Base-by-base conservation (phyloP, 805 yeast genomes). In the Candida insectalens region DNA sequence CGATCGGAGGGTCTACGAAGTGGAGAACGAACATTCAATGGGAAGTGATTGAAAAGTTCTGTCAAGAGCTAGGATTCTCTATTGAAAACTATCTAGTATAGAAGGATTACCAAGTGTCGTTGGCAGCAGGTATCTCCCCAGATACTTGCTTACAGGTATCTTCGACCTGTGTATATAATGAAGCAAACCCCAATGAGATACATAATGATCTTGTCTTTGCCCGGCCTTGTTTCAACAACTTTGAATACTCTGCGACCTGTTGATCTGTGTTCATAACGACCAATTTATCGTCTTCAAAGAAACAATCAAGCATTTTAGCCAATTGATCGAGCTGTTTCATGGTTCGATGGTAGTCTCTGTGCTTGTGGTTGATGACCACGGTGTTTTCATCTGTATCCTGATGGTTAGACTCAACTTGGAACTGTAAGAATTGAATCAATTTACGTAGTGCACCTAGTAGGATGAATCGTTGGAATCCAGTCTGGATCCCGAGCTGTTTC, bases 21-120 rank as follows among this genome's bases (percentile, higher is more conserved):
- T 87, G 94, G 94, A 78, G 71, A 49, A 75, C 84, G 40, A 83
- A 82, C 46, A 73, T 80, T 6, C 67, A 74, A 27, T 85, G 84
- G 82, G 68, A 67, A 22, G 65, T 74, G 6, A 69, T 81, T 8
- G 66, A 67, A 40, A 64, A 66, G 31, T 61, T 85, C 25, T 75
- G 94, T 0, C 54, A 62, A 15, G 83, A 80, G 15, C 62, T 87
- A 6, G 63, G 70, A 7, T 74, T 88, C 45, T 83, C 77, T 2
- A 63, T 87, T 8, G 73, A 67, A 19, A 75, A 71, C 38, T 84
- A 78, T 47, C 45, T 84, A n/a, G n/a, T n/a, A n/a, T n/a, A n/a
- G n/a, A n/a, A 6, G 23, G n/a, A 12, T 35, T 38, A 56, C 61
- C 61, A 56, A 33, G 46, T 41, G 36, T 49, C 57, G 12, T 42